phyloP scores from a whole-genome alignment of 2,329 filamentous ascomycete species.

The Raffaelea arxii region DNA sequence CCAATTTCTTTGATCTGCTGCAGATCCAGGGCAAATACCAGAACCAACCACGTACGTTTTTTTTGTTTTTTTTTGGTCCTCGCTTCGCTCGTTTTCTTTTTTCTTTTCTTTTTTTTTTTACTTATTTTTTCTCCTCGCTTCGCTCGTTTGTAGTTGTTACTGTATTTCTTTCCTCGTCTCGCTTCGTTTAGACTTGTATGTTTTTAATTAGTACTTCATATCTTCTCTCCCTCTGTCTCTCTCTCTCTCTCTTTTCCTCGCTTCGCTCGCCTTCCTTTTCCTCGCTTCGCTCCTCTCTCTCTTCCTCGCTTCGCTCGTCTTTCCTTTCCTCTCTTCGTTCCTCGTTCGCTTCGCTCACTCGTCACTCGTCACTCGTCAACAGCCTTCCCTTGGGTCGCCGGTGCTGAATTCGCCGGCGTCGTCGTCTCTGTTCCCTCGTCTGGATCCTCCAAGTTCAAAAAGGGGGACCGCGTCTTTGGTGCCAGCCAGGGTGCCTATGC shows the following conservation, averaged over 20 bases:
- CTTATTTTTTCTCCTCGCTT: no score
- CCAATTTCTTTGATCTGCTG: slow-evolving; percentile 96
- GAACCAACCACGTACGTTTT: slow-evolving; percentile 58
- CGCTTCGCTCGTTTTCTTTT: neutral
- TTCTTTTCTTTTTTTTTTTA: neutral
- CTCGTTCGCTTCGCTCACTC: no score
- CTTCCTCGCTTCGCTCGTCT: no score
- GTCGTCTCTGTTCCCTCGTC: slow-evolving; percentile 55
- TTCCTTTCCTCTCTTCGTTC: neutral
- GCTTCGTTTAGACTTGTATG: no score
- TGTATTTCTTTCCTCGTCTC: no score
- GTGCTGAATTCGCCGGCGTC: slow-evolving; percentile 76
- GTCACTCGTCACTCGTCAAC: neutral
- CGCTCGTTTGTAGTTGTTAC: no score
- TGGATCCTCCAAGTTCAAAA: slow-evolving; percentile 43
- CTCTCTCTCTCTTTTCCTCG: no score
- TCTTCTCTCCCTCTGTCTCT: neutral
- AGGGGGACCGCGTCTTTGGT: slow-evolving; percentile 79
- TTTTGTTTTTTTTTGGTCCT: no score
- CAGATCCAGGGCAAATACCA: slow-evolving; percentile 96
- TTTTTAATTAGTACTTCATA: no score
- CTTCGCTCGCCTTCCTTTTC: neutral
- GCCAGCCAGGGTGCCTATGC: slow-evolving; percentile 80
- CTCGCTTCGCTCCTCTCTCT: neutral
- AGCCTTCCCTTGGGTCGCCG: slow-evolving; percentile 78